A percentile compares a stretch with the other conserved stretches of the same genome.
Conservation (phyloP, 179 eudicot genomes). For the Nepenthes alata region DNA sequence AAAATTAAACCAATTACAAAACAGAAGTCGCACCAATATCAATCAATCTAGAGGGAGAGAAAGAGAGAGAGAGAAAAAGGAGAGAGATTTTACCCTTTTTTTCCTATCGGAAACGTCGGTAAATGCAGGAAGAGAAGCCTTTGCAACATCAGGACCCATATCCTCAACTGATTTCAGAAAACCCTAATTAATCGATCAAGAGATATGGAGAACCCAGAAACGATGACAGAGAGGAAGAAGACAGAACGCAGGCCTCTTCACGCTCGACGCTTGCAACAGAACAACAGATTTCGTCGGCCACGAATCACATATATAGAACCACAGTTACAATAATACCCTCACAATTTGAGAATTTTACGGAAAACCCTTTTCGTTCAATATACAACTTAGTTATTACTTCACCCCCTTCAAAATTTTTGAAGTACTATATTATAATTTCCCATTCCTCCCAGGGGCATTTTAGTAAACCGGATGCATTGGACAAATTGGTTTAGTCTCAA, state of each 20-base stretch:
- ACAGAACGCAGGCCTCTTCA: background rate
- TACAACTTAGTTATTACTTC: no score
- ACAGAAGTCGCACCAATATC: background rate
- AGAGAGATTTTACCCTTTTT: conserved; percentile 16
- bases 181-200: conserved; percentile 6
- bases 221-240: background rate
- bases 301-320: background rate
- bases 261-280: conserved; percentile 1
- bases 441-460: no score
- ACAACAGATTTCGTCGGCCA: background rate
- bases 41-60: background rate
- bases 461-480: no score
- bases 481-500: no score
- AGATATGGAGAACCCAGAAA: background rate
- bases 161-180: background rate
- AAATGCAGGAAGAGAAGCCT: conserved; percentile 13
- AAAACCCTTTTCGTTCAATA: no score
- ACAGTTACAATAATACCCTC: no score
- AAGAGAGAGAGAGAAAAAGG: no score
- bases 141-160: conserved; percentile 28
- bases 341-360: no score
- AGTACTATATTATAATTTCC: no score
- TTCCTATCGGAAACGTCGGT: conserved; percentile 21
- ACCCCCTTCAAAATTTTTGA: no score
- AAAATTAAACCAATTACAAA: background rate